phyloP scores from a whole-genome alignment of 2,329 filamentous ascomycete species.

The Aspergillus sp. region DNA sequence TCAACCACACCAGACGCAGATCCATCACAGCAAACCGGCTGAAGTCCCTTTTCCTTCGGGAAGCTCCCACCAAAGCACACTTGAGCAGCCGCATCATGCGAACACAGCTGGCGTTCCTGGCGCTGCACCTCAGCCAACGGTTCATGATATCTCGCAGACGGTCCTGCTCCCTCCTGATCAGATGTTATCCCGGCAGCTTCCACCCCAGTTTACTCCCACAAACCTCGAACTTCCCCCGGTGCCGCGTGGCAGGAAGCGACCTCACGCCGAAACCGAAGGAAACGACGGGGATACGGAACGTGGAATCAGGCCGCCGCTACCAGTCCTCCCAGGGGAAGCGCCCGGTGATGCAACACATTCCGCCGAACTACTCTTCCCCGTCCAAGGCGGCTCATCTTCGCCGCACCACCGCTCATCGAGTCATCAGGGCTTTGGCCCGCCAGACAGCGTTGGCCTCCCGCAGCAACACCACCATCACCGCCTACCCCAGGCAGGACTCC shows the following conservation, averaged over 20 bases:
- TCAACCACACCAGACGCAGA: slow-evolving; percentile 39
- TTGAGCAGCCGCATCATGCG: slow-evolving; percentile 33
- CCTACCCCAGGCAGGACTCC: slow-evolving; percentile 60
- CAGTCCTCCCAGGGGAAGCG: slow-evolving; percentile 23
- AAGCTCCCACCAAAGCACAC: slow-evolving; percentile 22
- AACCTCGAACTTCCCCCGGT: slow-evolving; percentile 24
- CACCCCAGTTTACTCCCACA: slow-evolving; percentile 25
- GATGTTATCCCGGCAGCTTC: slow-evolving; percentile 25
- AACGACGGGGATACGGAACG: slow-evolving; percentile 16
- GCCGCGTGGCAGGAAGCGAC: slow-evolving; percentile 26
- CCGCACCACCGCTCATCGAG: slow-evolving; percentile 19
- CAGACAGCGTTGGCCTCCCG: slow-evolving; percentile 33
- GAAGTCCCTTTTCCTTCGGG: slow-evolving; percentile 25
- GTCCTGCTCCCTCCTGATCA: slow-evolving; percentile 24
- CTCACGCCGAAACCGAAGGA: slow-evolving; percentile 22
- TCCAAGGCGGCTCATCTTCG: slow-evolving; percentile 22
- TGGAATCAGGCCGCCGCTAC: slow-evolving; percentile 20
- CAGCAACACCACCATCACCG: slow-evolving; percentile 73
- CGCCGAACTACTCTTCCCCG: slow-evolving; percentile 26
- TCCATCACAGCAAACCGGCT: slow-evolving; percentile 25
- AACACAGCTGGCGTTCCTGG: slow-evolving; percentile 27
- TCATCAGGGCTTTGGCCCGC: slow-evolving; percentile 29
- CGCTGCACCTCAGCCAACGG: slow-evolving; percentile 18
- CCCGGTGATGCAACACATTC: slow-evolving; percentile 22
- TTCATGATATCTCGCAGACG: slow-evolving; percentile 24